Conservation (phyloP, 192 early-diverging fungal species). For the Entophlyctis luteolus region DNA sequence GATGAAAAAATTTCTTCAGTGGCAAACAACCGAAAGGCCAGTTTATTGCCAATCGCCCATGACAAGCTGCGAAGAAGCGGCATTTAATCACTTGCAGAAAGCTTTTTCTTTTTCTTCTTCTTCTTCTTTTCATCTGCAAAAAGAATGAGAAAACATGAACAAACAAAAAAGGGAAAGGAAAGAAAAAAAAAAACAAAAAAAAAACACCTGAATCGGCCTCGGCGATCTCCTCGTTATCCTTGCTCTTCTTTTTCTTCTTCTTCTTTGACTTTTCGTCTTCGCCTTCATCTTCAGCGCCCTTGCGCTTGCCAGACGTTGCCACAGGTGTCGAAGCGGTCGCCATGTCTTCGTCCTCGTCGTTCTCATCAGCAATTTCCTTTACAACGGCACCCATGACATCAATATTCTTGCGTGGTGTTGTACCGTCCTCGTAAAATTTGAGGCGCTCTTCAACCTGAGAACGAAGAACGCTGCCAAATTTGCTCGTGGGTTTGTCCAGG, state of each 20-base stretch:
- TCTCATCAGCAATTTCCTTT: constrained; percentile 60
- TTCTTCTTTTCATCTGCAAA: constrained; percentile 30
- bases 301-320: constrained; percentile 21
- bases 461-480: constrained; percentile 89
- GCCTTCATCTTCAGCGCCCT: constrained; percentile 58
- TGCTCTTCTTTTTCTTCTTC: constrained; percentile 46
- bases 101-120: constrained; percentile 43
- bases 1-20: too few relatives aligned
- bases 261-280: constrained; percentile 48
- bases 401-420: constrained; percentile 82
- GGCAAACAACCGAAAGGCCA: too few relatives aligned
- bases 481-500: constrained; percentile 74
- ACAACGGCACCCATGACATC: constrained; percentile 77
- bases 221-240: constrained; percentile 43
- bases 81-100: too few relatives aligned
- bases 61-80: too few relatives aligned
- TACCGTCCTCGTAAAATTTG: constrained; percentile 88
- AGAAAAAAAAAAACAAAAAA: constrained; percentile 1
- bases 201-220: background rate
- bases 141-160: background rate
- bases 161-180: background rate
- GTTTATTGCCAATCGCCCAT: too few relatives aligned
- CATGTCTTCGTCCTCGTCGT: constrained; percentile 32
- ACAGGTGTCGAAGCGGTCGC: background rate
- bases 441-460: constrained; percentile 96